Base-by-base conservation (phyloP, 2,329 filamentous ascomycete species). In the Thelonectria olida region DNA sequence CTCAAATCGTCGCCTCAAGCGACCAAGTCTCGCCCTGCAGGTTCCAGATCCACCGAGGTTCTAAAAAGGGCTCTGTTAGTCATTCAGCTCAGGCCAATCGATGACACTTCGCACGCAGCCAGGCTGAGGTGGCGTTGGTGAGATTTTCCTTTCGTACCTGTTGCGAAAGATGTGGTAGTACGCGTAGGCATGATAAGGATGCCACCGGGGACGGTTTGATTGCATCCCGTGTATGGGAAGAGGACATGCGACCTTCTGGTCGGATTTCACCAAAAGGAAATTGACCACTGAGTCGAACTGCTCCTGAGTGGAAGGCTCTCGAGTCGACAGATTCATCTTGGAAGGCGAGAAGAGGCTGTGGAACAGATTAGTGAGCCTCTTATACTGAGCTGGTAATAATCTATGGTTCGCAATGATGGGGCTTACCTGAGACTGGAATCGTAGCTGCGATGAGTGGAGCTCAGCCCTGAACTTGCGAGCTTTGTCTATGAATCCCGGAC, bases 141-240 rank as follows among this genome's bases (percentile, higher is more conserved):
- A 82, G 69, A 92, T 92, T 67, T 89, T 87, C 0, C 90, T 90
- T 12, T 84, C 85, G 67, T 91, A 88, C 62, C 85, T 76, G 28
- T 83, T 78, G 4, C 84, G 82, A 77, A 92, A 92, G 66, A 92
- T 90, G 68, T 92, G 53, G n/a, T 23, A 56, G 9, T n/a, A 13
- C 7, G 19, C 20, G 15, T 48, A 28, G 22, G 53, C 44, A 7
- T 56, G 42, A 7, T 49, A 17, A 3, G 53, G 17, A 23, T 38
- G 12, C 54, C 54, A 56, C 6, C 54, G 42, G 12, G 54, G 44
- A 7, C 54, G 45, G 34, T 56, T 56, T 7, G n/a, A 20, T 7
- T 5, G 31, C n/a, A 44, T 56, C 3, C 54, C 54, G 10, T 34
- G 42, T 19, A 56, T 56, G 12, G 44, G 54, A 34, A 56, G 54